Conservation (phyloP, 129 eudicot genomes). For the Flaveria ramosissima region DNA sequence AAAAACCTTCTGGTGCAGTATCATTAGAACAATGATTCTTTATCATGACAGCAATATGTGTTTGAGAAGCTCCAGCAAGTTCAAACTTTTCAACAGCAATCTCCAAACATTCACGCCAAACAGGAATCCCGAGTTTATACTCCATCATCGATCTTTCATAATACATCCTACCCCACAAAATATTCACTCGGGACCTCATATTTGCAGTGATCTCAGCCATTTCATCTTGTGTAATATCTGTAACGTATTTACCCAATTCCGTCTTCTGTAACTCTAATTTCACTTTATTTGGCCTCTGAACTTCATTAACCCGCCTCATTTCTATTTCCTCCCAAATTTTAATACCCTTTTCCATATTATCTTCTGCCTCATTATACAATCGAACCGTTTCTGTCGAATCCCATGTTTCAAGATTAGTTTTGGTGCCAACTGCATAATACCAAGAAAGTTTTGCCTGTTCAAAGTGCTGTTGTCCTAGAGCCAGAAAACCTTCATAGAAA, state of each 20-base stretch:
- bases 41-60: constrained; percentile 87
- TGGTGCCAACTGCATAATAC: constrained; percentile 66
- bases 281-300: constrained; percentile 38
- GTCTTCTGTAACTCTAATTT: constrained; percentile 44
- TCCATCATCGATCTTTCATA: constrained; percentile 96
- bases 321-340: constrained; percentile 70
- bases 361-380: constrained; percentile 81
- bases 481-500: constrained; percentile 77
- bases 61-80: constrained; percentile 80
- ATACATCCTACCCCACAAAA: constrained; percentile 85
- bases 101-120: constrained; percentile 92
- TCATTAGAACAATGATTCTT: constrained; percentile 90
- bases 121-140: constrained; percentile 65
- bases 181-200: constrained; percentile 67
- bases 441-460: constrained; percentile 91
- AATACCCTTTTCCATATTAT: constrained; percentile 83
- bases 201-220: constrained; percentile 56
- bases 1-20: constrained; percentile 64
- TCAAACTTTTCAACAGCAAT: constrained; percentile 83
- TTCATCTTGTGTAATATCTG: constrained; percentile 55
- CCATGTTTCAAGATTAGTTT: constrained; percentile 65
- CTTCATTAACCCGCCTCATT: constrained; percentile 35
- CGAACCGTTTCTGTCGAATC: constrained; percentile 53
- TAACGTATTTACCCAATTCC: constrained; percentile 37
- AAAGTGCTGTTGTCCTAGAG: constrained; percentile 79